phyloP scores from a whole-genome alignment of 2,329 filamentous ascomycete species.

The Cladosporium sp. region DNA sequence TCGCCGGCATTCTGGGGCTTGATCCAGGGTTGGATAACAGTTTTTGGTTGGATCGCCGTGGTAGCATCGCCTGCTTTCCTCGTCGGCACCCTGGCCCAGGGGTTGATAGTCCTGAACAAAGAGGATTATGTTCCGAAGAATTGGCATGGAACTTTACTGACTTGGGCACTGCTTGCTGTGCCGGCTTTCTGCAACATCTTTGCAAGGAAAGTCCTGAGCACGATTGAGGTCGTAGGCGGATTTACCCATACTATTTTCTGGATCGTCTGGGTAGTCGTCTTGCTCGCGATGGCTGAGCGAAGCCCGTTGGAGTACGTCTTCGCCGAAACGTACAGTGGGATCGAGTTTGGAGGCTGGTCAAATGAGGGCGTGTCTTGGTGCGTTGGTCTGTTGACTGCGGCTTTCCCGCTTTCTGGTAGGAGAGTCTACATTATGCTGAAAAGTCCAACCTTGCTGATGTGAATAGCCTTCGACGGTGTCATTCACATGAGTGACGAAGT shows the following conservation, averaged over 20 bases:
- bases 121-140: constrained; percentile 30
- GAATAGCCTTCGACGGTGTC: neutral
- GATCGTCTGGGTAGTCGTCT: constrained; percentile 31
- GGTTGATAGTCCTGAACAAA: constrained; percentile 35
- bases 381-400: constrained; percentile 34
- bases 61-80: constrained; percentile 33
- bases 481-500: constrained; percentile 25
- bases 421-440: constrained; percentile 23
- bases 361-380: constrained; percentile 34
- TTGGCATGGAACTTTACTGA: constrained; percentile 41
- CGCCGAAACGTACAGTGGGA: constrained; percentile 20
- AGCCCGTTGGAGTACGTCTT: constrained; percentile 34
- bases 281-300: constrained; percentile 27
- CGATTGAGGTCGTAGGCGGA: constrained; percentile 37
- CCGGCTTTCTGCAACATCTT: constrained; percentile 27
- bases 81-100: constrained; percentile 33
- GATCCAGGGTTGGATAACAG: constrained; percentile 29
- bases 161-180: constrained; percentile 28
- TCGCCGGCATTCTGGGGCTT: constrained; percentile 12
- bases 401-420: constrained; percentile 37
- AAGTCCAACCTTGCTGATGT: constrained; percentile 13
- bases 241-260: constrained; percentile 30
- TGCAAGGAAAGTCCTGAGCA: constrained; percentile 19
- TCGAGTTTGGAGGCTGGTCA: constrained; percentile 30
- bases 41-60: constrained; percentile 37